Conservation (phyloP, 1,139 yeast species). For the Pichia sp. region DNA sequence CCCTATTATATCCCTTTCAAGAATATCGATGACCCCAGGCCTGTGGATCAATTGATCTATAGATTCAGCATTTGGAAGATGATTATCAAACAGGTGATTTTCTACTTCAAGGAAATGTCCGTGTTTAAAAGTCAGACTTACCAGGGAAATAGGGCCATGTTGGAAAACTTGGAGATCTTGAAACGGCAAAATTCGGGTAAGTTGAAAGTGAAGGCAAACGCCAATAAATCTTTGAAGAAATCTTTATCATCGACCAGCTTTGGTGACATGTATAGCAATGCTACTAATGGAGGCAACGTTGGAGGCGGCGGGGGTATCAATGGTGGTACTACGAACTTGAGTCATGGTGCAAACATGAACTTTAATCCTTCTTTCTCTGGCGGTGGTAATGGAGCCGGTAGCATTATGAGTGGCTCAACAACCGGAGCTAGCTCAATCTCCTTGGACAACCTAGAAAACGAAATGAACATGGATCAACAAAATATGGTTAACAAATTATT, state of each 20-base stretch:
- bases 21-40: constrained; percentile 33
- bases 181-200: constrained; percentile 35
- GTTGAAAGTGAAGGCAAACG: constrained; percentile 23
- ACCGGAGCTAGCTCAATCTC: neutral
- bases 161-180: constrained; percentile 58
- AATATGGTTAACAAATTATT: constrained; percentile 18
- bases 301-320: neutral
- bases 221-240: constrained; percentile 25
- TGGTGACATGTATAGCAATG: constrained; percentile 13
- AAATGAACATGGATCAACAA: constrained; percentile 13
- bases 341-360: neutral
- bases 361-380: neutral
- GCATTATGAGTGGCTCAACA: neutral
- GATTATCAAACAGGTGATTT: constrained; percentile 56
- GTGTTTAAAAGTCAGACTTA: constrained; percentile 68
- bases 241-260: constrained; percentile 19
- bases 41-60: constrained; percentile 48
- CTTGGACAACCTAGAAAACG: constrained; percentile 4
- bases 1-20: constrained; percentile 32
- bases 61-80: constrained; percentile 70
- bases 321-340: neutral
- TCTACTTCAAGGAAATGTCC: constrained; percentile 58
- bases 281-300: neutral
- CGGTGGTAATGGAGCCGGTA: neutral
- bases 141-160: constrained; percentile 57